Evolutionary conservation across 1,284 basidiomycete genomes (phyloP).

Genomic region (Erythrobasidium hasegawianum): DNA sequence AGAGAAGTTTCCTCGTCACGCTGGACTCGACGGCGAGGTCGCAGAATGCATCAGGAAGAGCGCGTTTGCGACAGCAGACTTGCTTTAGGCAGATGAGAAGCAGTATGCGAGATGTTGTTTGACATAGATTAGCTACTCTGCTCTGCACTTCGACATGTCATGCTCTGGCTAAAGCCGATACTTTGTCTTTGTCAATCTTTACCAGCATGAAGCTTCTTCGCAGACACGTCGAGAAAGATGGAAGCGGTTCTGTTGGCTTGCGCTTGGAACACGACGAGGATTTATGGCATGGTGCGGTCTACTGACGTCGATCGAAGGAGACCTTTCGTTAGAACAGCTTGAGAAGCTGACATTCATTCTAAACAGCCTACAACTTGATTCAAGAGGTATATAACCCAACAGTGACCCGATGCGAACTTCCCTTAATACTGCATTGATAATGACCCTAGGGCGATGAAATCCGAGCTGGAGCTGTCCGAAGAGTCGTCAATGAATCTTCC

Average conservation of each 20-base stretch:
- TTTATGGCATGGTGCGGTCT: conserved; percentile 84
- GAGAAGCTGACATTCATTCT: conserved; percentile 8
- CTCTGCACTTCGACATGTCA: too few relatives aligned
- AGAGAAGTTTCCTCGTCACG: conserved; percentile 22
- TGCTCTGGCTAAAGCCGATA: too few relatives aligned
- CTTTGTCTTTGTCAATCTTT: too few relatives aligned
- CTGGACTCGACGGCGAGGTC: background rate
- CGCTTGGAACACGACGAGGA: conserved; percentile 94
- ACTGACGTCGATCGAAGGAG: background rate
- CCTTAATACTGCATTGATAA: background rate
- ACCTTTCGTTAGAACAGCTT: background rate
- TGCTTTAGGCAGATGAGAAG: background rate
- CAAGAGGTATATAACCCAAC: conserved; percentile 62
- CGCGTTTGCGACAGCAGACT: background rate
- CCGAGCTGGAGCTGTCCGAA: conserved; percentile 77
- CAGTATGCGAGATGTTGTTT: too few relatives aligned
- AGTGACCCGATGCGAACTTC: conserved; percentile 29
- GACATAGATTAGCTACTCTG: too few relatives aligned
- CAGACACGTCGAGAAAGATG: conserved; percentile 72
- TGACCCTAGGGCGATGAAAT: conserved; percentile 68
- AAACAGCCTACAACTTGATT: conserved; percentile 84
- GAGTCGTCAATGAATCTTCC: conserved; percentile 65
- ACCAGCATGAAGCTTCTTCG: conserved; percentile 61
- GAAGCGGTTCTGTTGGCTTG: conserved; percentile 79
- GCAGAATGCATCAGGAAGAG: conserved; percentile 4